Evolutionary conservation across 306 rosid species (phyloP), one percentile per base, ranked within the genome.

Genomic region (Mucuna pruriens): DNA sequence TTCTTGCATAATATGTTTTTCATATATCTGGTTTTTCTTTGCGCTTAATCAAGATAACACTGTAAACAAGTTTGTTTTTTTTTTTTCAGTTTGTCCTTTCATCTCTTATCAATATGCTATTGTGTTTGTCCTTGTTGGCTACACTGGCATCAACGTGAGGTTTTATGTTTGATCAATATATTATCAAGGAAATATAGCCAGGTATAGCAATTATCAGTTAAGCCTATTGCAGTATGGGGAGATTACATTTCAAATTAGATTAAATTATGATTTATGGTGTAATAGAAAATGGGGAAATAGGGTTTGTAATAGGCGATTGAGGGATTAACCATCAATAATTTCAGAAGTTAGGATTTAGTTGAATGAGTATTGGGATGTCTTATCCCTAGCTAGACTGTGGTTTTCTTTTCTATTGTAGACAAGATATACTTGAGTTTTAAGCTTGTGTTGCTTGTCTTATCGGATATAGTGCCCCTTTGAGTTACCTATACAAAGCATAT

Each of bases 391-490:
- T n/a, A n/a, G n/a, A n/a, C n/a, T n/a, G n/a, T n/a, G n/a, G n/a
- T n/a, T n/a, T n/a, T n/a, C n/a, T n/a, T n/a, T n/a, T n/a, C n/a
- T n/a, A n/a, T n/a, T n/a, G n/a, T n/a, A n/a, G n/a, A n/a, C n/a
- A n/a, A n/a, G n/a, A n/a, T n/a, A n/a, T 51, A 13, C 55, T 57
- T 57, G 55, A 61, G 44, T 40, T 17, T 42, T 44, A 48, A 49
- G 38, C 26, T 49, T 65, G 65, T 26, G 49, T 49, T 77, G 20
- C 38, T 48, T 64, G 34, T 46, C 48, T 63, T 36, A 33, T 26
- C 9, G 11, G 46, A 61, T 60, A 60, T 25, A 42, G 9, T 54
- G 17, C 31, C 80, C 80, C 52, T 76, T n/a, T 76, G 57, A 42
- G 31, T 40, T 31, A 20, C 65, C 65, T 64, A 61, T 76, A 26